phyloP scores from a whole-genome alignment of 2,329 filamentous ascomycete genomes.

The Chaetomium sp. region DNA sequence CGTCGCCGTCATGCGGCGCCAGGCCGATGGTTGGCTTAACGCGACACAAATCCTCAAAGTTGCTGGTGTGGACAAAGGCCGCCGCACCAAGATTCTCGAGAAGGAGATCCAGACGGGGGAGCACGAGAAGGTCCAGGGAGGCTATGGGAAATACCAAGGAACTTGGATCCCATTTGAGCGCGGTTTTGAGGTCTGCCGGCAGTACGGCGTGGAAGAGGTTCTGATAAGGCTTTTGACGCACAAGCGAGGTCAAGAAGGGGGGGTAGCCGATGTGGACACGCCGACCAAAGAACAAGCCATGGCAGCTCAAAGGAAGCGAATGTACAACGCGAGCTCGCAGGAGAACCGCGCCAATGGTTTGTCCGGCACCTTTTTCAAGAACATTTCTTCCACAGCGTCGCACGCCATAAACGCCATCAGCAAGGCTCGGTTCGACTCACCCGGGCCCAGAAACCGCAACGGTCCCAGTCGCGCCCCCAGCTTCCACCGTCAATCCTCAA shows the following conservation, averaged over 20 bases:
- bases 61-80: slow-evolving; percentile 94
- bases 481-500: slow-evolving; percentile 71
- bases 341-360: slow-evolving; percentile 68
- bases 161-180: slow-evolving; percentile 97
- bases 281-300: slow-evolving; percentile 98
- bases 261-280: slow-evolving; percentile 79
- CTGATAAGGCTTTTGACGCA: slow-evolving; percentile 75
- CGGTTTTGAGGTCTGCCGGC: slow-evolving; percentile 86
- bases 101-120: slow-evolving; percentile 96
- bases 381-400: slow-evolving; percentile 90
- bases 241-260: slow-evolving; percentile 77
- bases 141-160: slow-evolving; percentile 98
- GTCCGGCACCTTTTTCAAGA: slow-evolving; percentile 92
- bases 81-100: slow-evolving; percentile 95
- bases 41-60: slow-evolving; percentile 98
- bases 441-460: slow-evolving; percentile 65
- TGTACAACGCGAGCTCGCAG: slow-evolving; percentile 72
- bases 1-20: slow-evolving; percentile 92
- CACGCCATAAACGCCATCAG: slow-evolving; percentile 95
- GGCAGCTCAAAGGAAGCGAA: slow-evolving; percentile 89
- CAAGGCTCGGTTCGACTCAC: slow-evolving; percentile 92
- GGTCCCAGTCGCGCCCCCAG: slow-evolving; percentile 68
- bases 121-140: slow-evolving; percentile 97
- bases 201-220: slow-evolving; percentile 75
- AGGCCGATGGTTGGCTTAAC: slow-evolving; percentile 95